Base-by-base conservation (phyloP, 192 early-diverging fungal genomes). In the Backusella parvicylindrica region DNA sequence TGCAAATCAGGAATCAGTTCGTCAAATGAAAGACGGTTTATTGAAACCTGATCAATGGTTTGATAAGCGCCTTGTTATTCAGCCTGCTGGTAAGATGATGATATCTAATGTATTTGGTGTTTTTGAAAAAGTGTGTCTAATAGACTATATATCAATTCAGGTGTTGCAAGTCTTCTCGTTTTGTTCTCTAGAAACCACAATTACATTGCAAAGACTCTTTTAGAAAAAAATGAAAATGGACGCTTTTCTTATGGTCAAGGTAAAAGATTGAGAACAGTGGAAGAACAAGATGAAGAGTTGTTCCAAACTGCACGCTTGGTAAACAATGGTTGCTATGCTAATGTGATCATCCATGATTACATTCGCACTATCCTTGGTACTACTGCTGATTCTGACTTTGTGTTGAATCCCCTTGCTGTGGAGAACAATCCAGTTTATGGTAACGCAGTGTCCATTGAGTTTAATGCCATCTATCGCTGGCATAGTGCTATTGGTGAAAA, bases 111-210 rank as follows among this genome's bases (percentile, higher is more conserved):
- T 21, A 7, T 35, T 66, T n/a, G n/a, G 43, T n/a, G 6, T 6
- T 47, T 47, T 41, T n/a, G 16, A 6, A 47, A 47, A 8, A 15
- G 15, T n/a, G n/a, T n/a, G n/a, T 21, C n/a, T 66, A 66, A 1
- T 35, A 66, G 31, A n/a, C 13, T 28, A 50, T 50, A 60, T 60
- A 13, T 28, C 2, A n/a, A 66, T 56, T n/a, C 67, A 53, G 79
- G 82, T 38, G 78, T 84, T 32, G 78, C 65, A 26, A 49, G 76
- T 38, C 33, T 87, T 30, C 26, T 87, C 32, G 75, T 85, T 26
- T 21, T 87, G 7, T 87, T 87, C 64, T 79, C 80, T 6, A 64
- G 86, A 26, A 87, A 87, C 74, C 86, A 87, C 64, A 87, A 87
- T 41, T 84, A 79, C 72, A 87, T 87, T 68, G 86, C 85, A n/a